Evolutionary conservation across 305 asterid genomes (phyloP).

Genomic region (Fraxinus nigra): DNA sequence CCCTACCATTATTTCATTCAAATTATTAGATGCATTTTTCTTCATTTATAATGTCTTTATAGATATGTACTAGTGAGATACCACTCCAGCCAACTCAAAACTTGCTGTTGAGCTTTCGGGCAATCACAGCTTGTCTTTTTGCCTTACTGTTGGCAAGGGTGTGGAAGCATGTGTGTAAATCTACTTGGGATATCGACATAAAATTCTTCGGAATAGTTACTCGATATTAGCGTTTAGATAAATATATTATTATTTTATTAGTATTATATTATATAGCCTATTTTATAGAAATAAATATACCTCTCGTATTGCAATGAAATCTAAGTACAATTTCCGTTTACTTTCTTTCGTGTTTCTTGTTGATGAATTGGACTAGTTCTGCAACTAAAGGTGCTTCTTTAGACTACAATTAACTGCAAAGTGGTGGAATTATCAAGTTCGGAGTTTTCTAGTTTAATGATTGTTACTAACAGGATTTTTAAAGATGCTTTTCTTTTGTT

Average conservation of each 20-base stretch:
- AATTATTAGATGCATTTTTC: slow-evolving; percentile 36
- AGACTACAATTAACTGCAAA: background rate
- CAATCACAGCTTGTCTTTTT: background rate
- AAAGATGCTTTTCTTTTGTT: background rate
- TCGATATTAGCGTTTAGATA: background rate
- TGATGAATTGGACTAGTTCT: background rate
- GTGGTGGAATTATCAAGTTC: background rate
- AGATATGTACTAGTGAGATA: slow-evolving; percentile 20
- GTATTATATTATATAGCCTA: background rate
- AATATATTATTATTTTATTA: background rate
- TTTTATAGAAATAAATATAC: background rate
- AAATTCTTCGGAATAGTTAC: background rate
- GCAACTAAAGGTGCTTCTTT: background rate
- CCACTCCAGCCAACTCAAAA: slow-evolving; percentile 2
- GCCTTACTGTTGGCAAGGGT: background rate
- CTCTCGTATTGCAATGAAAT: background rate
- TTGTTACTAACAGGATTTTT: background rate
- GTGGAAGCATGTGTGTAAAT: background rate
- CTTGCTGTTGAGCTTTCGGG: background rate
- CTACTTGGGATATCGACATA: background rate
- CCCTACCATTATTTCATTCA: slow-evolving; percentile 23
- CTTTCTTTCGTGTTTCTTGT: background rate
- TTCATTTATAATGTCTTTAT: slow-evolving; percentile 18
- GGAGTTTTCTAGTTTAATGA: background rate
- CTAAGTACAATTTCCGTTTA: background rate